Conservation (phyloP, 768 basidiomycete species). For the Holtermanniella nyarrowii region DNA sequence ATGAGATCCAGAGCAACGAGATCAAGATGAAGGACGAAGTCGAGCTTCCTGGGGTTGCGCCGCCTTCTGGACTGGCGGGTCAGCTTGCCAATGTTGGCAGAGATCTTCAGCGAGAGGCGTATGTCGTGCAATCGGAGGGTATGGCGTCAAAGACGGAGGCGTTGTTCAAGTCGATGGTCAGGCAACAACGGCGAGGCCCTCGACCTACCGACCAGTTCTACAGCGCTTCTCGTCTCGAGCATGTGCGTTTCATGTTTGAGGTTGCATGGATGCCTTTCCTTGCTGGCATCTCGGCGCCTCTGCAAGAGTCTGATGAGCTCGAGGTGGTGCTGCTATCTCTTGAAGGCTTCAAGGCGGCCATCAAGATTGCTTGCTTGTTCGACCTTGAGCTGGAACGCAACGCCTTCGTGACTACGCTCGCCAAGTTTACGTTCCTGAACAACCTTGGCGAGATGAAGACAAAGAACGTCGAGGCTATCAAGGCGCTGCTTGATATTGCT, state of each 20-base stretch:
- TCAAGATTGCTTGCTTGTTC: conserved; percentile 91
- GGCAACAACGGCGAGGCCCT: conserved; percentile 66
- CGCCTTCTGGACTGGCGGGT: conserved; percentile 60
- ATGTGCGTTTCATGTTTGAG: conserved; percentile 97
- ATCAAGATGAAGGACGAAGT: conserved; percentile 98
- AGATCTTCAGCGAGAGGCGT: conserved; percentile 91
- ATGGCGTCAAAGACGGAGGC: conserved; percentile 98
- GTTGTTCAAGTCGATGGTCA: conserved; percentile 82
- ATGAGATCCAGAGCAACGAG: conserved; percentile 83
- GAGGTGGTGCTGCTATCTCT: conserved; percentile 84
- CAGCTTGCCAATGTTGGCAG: conserved; percentile 81
- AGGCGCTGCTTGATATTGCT: conserved; percentile 83
- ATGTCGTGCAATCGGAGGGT: conserved; percentile 85
- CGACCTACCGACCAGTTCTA: conserved; percentile 80
- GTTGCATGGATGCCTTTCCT: conserved; percentile 98
- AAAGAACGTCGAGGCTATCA: conserved; percentile 99
- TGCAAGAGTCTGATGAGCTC: conserved; percentile 90
- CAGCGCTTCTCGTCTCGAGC: conserved; percentile 89
- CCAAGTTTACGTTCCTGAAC: conserved; percentile 94
- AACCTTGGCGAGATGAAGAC: conserved; percentile 98
- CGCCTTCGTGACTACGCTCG: conserved; percentile 91
- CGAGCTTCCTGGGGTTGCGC: conserved; percentile 46
- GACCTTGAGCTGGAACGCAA: conserved; percentile 96
- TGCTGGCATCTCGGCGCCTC: conserved; percentile 82
- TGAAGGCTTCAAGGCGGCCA: conserved; percentile 94